These are phyloP conservation scores for Chaetomiaceae sp. DNA, from an alignment of 2,329 filamentous ascomycete genomes.

Conservation along the genomic window DNA sequence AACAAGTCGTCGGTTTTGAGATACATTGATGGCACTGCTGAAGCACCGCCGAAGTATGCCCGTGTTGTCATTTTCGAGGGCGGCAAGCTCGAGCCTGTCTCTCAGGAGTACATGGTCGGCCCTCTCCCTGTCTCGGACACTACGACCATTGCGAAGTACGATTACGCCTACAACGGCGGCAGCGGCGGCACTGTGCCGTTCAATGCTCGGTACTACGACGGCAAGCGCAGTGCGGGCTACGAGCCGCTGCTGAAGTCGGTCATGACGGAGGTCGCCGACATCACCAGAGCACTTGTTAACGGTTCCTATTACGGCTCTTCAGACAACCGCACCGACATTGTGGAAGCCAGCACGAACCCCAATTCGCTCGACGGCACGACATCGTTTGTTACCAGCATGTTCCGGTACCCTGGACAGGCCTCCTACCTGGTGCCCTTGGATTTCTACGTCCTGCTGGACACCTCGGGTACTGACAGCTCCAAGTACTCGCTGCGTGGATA, in stretches of 20 bases:
- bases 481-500: conserved; percentile 40
- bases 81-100: conserved; percentile 38
- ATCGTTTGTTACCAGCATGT: conserved; percentile 38
- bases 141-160: conserved; percentile 36
- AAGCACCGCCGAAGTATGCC: conserved; percentile 39
- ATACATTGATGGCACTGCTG: conserved; percentile 37
- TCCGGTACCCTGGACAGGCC: conserved; percentile 37
- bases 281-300: conserved; percentile 43
- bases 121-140: conserved; percentile 40
- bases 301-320: conserved; percentile 32
- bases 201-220: conserved; percentile 33
- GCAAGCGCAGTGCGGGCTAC: conserved; percentile 29
- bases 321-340: conserved; percentile 39
- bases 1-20: conserved; percentile 45
- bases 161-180: conserved; percentile 42
- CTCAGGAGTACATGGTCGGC: conserved; percentile 46
- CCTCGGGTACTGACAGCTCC: conserved; percentile 39
- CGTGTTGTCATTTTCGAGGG: conserved; percentile 43
- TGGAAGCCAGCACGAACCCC: conserved; percentile 38
- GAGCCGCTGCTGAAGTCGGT: conserved; percentile 35
- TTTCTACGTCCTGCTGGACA: conserved; percentile 41
- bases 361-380: conserved; percentile 33
- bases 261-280: conserved; percentile 34
- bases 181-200: conserved; percentile 34
- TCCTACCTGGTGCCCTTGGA: conserved; percentile 40